Base-by-base conservation (phyloP, 805 yeast genomes). In the Monosporozyma siamensis region DNA sequence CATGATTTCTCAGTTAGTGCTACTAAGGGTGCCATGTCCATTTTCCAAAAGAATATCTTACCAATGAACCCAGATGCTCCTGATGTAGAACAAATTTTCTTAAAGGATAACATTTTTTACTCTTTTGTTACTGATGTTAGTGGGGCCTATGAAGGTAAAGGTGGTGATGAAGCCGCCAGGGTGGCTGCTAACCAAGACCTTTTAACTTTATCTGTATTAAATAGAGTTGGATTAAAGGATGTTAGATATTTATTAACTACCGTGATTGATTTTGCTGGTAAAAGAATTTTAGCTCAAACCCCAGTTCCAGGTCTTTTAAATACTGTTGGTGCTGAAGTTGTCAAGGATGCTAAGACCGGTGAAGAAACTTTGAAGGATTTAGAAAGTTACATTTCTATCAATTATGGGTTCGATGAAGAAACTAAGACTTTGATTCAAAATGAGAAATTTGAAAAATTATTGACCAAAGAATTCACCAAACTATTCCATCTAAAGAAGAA, bases 251-350 rank as follows among this genome's bases (percentile, higher is more conserved):
- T 90, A 46, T 75, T 85, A 53, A 84, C 97, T 4, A 73, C 89
- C n/a, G 72, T 88, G 45, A 85, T 90, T 43, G 97, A 90, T 63
- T 90, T 77, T 65, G 78, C 84, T 56, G 98, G 97, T 47, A 81
- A 78, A 54, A 76, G 97, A 61, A 70, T 90, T 29, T 73, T 90
- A 30, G 86, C 95, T 61, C 97, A 90, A 67, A 85, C 95, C 11
- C 95, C 96, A 10, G 95, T 90, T 35, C 98, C 98, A 12, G 97
- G 97, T 46, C 59, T 70, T 31, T 65, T 67, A 44, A 52, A 63
- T 8, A 64, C 66, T 9, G 53, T 66, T 54, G 71, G 73, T 43
- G 59, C 67, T 17, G 61, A 57, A 31, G 56, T 56, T 23, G 59
- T 57, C 37, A 67, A 63, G 31, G 70, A 70, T 38, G 68, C 63